These are phyloP conservation scores for Desmodesmus armatus DNA, from an alignment of 139 green algal species.

Conservation along the genomic window DNA sequence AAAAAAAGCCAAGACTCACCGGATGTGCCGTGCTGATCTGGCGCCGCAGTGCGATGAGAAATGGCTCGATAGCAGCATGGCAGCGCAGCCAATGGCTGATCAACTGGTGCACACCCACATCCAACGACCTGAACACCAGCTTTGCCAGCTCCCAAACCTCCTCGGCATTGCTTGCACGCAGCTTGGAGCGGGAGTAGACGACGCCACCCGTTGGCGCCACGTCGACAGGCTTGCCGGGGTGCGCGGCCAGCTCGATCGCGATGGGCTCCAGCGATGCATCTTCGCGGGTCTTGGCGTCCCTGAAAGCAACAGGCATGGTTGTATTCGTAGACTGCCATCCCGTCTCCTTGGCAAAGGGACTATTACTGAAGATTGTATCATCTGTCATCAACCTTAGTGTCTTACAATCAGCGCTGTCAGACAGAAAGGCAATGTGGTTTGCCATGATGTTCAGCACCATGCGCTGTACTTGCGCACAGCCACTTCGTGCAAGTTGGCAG, in stretches of 20 bases:
- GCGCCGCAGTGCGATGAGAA: slow-evolving; percentile 58
- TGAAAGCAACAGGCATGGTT: background rate
- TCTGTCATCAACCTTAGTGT: no score
- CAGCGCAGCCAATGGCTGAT: slow-evolving; percentile 62
- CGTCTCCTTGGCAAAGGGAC: no score
- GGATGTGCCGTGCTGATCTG: slow-evolving; percentile 61
- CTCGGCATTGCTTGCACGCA: background rate
- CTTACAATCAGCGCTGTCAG: no score
- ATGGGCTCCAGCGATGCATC: background rate
- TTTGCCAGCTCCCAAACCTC: slow-evolving; percentile 62
- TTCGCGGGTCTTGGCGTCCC: no score
- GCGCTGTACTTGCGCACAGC: no score
- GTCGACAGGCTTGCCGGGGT: background rate
- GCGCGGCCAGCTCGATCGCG: background rate
- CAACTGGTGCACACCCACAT: slow-evolving; percentile 58
- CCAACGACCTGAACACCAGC: slow-evolving; percentile 45
- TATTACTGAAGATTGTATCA: no score
- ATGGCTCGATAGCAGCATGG: slow-evolving; percentile 62
- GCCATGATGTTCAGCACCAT: no score
- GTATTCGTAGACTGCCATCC: no score
- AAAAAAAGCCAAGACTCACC: no score
- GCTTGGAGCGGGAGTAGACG: background rate
- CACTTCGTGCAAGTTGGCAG: no score
- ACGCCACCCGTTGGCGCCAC: background rate
- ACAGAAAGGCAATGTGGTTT: no score